Base-by-base conservation (phyloP, 208 protist genomes). In the Leishmania turanica region DNA sequence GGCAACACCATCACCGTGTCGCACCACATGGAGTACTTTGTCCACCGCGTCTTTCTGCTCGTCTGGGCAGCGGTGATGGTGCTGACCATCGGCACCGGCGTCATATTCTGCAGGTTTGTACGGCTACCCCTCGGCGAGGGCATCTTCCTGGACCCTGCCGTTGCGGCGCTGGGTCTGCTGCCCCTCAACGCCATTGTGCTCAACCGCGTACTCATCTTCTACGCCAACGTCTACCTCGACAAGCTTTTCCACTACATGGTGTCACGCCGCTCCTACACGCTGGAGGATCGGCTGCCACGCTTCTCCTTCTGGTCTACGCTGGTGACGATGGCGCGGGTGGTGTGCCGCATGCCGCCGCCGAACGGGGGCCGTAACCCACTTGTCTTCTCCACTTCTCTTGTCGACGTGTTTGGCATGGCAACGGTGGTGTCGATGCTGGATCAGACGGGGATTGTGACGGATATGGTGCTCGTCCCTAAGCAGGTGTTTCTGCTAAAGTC, bases 391-490 rank as follows among this genome's bases (percentile, higher is more conserved):
- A 90, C 84, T 40, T 98, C 95, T 6, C 81, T 97, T 6, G 93
- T 98, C 3, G 95, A 98, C 60, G 84, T 86, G 11, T 91, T 98
- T 53, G 93, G 93, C 2, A 95, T 93, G 89, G 92, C 91, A 9
- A 95, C 93, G 42, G 95, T 98, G 62, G 84, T 98, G 3, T 92
- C 95, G 54, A 88, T 97, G 81, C 85, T 98, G 34, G 93, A 98
- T 77, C 88, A 92, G 71, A 88, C 81, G 0, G 95, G 95, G 60
- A 93, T 98, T 70, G 91, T 98, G 66, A 97, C 95, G 11, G 95
- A 98, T 84, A 98, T 96, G 95, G 95, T 97, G 84, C 89, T 91
- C 4, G 78, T 98, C 34, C 95, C 95, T 7, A 78, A 88, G 51
- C 86, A 84, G 45, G 80, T 98, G 47, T 82, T 98, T n/a, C 80